Evolutionary conservation across 257 asterid species (phyloP).

Genomic region (Solanum virginianum): DNA sequence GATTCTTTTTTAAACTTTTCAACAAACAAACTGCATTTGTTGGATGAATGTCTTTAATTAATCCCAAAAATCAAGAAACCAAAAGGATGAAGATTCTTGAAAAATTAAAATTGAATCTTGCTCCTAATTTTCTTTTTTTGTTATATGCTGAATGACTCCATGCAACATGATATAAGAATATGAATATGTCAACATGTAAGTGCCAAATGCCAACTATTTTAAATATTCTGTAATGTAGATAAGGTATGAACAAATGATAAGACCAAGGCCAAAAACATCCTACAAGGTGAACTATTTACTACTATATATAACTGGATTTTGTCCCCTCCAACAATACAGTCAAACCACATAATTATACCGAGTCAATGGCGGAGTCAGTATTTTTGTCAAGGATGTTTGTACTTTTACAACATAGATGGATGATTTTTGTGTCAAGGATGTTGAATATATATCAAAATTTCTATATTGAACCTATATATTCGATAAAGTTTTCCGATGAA

Average conservation of each 20-base stretch:
- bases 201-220: conserved; percentile 4
- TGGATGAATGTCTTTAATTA: conserved; percentile 1
- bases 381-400: too few species aligned
- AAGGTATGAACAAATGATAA: conserved; percentile 24
- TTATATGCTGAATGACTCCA: conserved; percentile 28
- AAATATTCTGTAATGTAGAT: conserved; percentile 36
- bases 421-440: too few species aligned
- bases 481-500: too few species aligned
- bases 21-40: neutral
- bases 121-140: neutral
- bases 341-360: neutral
- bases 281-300: neutral
- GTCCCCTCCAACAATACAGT: conserved; percentile 11
- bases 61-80: conserved; percentile 2
- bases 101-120: neutral
- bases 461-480: too few species aligned
- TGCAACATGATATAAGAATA: conserved; percentile 8
- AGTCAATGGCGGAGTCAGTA: too few species aligned
- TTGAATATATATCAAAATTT: too few species aligned
- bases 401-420: too few species aligned
- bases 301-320: neutral
- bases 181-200: conserved; percentile 20
- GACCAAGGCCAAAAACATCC: conserved; percentile 27
- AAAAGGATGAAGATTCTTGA: neutral
- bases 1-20: neutral